Conservation (phyloP, 257 asterid species). For the Solanum sparsipilum region DNA sequence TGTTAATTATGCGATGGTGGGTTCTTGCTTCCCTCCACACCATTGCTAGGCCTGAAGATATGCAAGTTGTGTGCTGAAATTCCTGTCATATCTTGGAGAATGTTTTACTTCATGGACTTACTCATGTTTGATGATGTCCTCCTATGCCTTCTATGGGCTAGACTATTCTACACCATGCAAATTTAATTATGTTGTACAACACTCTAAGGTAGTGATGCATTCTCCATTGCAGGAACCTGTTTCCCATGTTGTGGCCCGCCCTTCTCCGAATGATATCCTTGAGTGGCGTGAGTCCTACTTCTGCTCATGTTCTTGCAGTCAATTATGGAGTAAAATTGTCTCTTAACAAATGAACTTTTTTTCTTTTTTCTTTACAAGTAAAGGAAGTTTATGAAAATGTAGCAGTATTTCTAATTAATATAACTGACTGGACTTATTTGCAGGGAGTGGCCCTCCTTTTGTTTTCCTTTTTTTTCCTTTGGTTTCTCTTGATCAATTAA, state of each 20-base stretch:
- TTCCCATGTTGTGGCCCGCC: slow-evolving; percentile 93
- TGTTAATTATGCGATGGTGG: background rate
- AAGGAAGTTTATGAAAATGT: background rate
- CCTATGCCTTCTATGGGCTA: background rate
- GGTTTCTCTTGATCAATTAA: background rate
- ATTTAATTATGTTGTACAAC: background rate
- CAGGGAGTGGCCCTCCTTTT: background rate
- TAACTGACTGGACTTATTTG: background rate
- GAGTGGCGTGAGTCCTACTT: slow-evolving; percentile 88
- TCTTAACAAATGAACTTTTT: background rate
- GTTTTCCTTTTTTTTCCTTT: background rate
- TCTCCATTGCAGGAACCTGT: slow-evolving; percentile 68
- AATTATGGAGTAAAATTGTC: background rate
- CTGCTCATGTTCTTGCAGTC: background rate
- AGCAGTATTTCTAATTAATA: background rate
- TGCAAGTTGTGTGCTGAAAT: background rate
- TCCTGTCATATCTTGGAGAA: background rate
- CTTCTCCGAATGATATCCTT: slow-evolving; percentile 86
- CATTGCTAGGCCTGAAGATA: background rate
- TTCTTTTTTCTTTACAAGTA: background rate
- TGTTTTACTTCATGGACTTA: background rate
- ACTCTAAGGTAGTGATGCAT: background rate
- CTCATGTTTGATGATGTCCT: background rate
- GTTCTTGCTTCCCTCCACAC: background rate
- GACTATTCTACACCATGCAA: background rate